Conservation (phyloP, 495 filamentous ascomycete genomes). For the Aspergillus panamensis region DNA sequence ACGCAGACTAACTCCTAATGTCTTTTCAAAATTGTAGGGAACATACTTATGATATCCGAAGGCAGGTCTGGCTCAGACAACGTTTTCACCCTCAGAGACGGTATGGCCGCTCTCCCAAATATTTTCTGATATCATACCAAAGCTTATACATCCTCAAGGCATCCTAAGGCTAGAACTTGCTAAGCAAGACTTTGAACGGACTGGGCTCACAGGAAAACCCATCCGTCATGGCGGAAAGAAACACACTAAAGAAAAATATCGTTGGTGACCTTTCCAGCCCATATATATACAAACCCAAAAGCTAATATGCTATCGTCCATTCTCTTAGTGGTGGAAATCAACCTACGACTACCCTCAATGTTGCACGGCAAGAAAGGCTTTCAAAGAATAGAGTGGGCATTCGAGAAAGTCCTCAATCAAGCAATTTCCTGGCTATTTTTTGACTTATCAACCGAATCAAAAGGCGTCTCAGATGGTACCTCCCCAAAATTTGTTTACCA, state of each 20-base stretch:
- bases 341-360: constrained; percentile 79
- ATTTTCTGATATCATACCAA: neutral
- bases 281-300: neutral
- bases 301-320: neutral
- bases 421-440: constrained; percentile 80
- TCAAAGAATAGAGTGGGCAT: constrained; percentile 78
- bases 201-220: constrained; percentile 76
- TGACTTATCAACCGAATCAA: constrained; percentile 45
- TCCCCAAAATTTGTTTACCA: neutral
- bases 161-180: constrained; percentile 73
- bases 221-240: constrained; percentile 55
- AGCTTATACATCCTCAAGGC: constrained; percentile 42
- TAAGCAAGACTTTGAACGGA: constrained; percentile 80
- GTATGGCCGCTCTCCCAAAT: constrained; percentile 35
- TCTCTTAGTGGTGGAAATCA: constrained; percentile 68
- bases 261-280: constrained; percentile 29
- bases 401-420: constrained; percentile 71
- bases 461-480: constrained; percentile 29
- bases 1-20: neutral
- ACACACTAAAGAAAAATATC: constrained; percentile 56
- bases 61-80: constrained; percentile 77
- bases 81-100: constrained; percentile 69
- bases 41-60: constrained; percentile 88
- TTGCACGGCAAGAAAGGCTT: constrained; percentile 89
- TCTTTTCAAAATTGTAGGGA: constrained; percentile 50